Base-by-base conservation (phyloP, 2,329 filamentous ascomycete genomes). In the Drechslerella dactyloides region DNA sequence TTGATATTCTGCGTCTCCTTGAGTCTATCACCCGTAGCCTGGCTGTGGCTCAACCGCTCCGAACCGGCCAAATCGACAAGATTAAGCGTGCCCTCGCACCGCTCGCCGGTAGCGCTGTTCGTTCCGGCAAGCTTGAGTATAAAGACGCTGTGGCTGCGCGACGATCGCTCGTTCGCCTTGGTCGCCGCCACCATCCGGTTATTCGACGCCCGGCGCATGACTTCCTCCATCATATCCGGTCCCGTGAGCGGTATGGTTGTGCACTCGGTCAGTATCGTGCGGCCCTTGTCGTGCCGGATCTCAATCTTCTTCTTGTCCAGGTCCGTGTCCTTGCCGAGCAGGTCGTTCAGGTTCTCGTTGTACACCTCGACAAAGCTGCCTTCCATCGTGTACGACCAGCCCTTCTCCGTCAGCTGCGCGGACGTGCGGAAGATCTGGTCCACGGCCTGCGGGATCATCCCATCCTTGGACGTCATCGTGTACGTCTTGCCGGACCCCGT, bases 1-100 rank as follows among this genome's bases (percentile, higher is more conserved):
- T 99, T 99, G 84, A 99, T 99, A 79, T 90, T 96, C 77, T 97
- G 93, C 0, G 94, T 97, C 81, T 99, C 94, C 80, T 89, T 91
- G 82, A 96, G 87, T 52, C 92, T 85, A 52, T 93, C 91, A 1
- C 93, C 93, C 68, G 93, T 90, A 1, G 89, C 91, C 73, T 90
- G 88, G 53, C 90, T 93, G 78, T 96, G 89, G 80, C 93, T 93
- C 42, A 97, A 83, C 52, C 93, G 85, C 80, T 99, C 94, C 8
- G 91, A 96, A 27, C 94, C 94, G 7, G 94, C 96, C 75, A 99
- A 83, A 80, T 99, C 94, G 42, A 99, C 94, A 1, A 99, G 84
- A 80, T 99, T 99, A 68, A 99, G 85, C 0, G 93, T 96, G 42
- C 94, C 93, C 80, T 97, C 93, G 77, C 90, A 96, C 15, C 86